Evolutionary conservation across 108 stramenopile species (phyloP), one percentile per base, ranked within the genome.

Genomic region (Epithemia pelagica): DNA sequence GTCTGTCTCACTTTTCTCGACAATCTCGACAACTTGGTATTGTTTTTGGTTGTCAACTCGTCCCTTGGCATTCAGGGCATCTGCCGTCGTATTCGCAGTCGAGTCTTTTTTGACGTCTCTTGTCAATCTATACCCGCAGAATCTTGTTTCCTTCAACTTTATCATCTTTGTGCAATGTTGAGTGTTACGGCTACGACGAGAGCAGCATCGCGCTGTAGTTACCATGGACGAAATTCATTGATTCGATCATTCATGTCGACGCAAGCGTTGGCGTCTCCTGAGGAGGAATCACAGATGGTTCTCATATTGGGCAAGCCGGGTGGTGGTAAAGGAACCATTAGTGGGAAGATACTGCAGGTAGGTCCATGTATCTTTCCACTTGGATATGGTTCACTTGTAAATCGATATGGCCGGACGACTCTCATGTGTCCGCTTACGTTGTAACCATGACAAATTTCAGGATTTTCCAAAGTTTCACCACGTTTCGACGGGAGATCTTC

Each of bases 311-410:
- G 95, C 31, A 92, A 94, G 62, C 94, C 96, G 1, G 98, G 98
- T 24, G 95, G 97, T 20, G 98, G 98, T 0, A 99, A 99, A 67
- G 98, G 99, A 46, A 99, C 99, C 20, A 96, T 98, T 28, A 82
- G 88, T 1, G 84, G 80, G 28, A 95, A 95, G 61, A 92, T 99
- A 67, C 67, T 97, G 22, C 77, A 81, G 76, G 81, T 82, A 75
- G n/a, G 78, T 8, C 28, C 27, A 29, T 29, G 37, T 58, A 18
- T 23, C 25, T 8, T 18, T 58, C 18, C 52, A 19, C 15, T 52
- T 52, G 52, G 15, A 52, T 52, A 20, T 20, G 15, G 52, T 52
- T 19, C 52, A 52, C 18, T 52, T 15, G 52, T 52, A 15, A 52
- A 20, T 52, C 18, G 15, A 19, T 52, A 20, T 52, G 52, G 18